Conservation (phyloP, 768 basidiomycete genomes). For the Tricholoma bakamatsutake region DNA sequence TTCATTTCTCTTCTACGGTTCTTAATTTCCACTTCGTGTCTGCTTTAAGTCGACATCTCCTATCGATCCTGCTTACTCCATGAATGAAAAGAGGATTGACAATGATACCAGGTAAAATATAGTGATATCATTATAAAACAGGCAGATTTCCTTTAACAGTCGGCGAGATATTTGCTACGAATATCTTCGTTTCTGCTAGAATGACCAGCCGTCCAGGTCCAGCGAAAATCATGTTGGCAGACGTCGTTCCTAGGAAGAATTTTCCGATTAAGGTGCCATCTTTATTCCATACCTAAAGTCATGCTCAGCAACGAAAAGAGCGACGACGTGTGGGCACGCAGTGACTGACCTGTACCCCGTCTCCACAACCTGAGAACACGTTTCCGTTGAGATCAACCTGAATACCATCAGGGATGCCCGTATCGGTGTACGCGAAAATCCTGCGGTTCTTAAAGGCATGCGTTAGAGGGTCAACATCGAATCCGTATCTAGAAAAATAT, state of each 20-base stretch:
- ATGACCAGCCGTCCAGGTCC: slow-evolving; percentile 37
- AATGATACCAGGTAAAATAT: background rate
- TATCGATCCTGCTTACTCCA: background rate
- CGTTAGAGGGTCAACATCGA: slow-evolving; percentile 54
- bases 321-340: background rate
- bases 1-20: background rate
- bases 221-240: slow-evolving; percentile 44
- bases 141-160: slow-evolving; percentile 15
- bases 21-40: background rate
- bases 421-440: slow-evolving; percentile 61
- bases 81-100: background rate
- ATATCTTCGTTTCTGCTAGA: slow-evolving; percentile 42
- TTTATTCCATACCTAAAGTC: slow-evolving; percentile 43
- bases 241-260: slow-evolving; percentile 45
- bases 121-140: slow-evolving; percentile 1
- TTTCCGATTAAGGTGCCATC: slow-evolving; percentile 58
- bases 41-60: background rate
- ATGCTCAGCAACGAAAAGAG: background rate
- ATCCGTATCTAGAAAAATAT: slow-evolving; percentile 46
- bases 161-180: slow-evolving; percentile 40
- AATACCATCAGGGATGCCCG: slow-evolving; percentile 63
- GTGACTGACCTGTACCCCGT: slow-evolving; percentile 53
- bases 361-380: slow-evolving; percentile 63
- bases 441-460: slow-evolving; percentile 54
- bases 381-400: slow-evolving; percentile 61